Percentiles rank a stretch among this genome's conserved stretches.
Conservation (phyloP, 495 filamentous ascomycete genomes). For the Lophiotrema nucula region DNA sequence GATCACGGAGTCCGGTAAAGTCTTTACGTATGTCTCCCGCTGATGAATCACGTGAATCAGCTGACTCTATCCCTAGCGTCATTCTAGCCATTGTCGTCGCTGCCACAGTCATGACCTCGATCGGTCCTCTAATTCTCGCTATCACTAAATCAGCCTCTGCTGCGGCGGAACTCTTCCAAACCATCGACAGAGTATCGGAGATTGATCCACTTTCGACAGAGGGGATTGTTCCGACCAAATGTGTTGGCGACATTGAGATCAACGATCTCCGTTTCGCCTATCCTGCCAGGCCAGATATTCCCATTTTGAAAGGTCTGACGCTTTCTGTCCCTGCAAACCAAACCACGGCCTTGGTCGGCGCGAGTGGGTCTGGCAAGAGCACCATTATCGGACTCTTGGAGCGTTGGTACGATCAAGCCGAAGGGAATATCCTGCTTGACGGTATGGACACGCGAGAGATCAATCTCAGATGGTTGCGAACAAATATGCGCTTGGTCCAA, state of each 20-base stretch:
- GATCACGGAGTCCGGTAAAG: slow-evolving; percentile 29
- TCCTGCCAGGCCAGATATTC: slow-evolving; percentile 84
- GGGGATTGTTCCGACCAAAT: slow-evolving; percentile 60
- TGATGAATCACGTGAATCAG: neutral
- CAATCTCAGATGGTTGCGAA: slow-evolving; percentile 87
- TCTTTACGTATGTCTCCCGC: slow-evolving; percentile 32
- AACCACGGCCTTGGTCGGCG: slow-evolving; percentile 83
- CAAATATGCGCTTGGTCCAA: slow-evolving; percentile 85
- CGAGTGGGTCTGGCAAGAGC: slow-evolving; percentile 85
- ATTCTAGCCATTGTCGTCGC: slow-evolving; percentile 38
- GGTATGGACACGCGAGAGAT: slow-evolving; percentile 63
- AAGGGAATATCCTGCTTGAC: slow-evolving; percentile 67
- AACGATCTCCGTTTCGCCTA: slow-evolving; percentile 85
- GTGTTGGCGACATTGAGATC: slow-evolving; percentile 76
- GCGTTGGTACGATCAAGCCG: slow-evolving; percentile 69
- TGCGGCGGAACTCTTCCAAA: slow-evolving; percentile 34
- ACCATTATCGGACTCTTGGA: slow-evolving; percentile 90
- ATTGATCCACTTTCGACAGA: slow-evolving; percentile 72
- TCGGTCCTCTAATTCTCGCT: slow-evolving; percentile 30
- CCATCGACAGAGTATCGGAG: slow-evolving; percentile 56
- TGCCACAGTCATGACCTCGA: slow-evolving; percentile 29
- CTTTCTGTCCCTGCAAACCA: slow-evolving; percentile 80
- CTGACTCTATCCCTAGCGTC: slow-evolving; percentile 20
- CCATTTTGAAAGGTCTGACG: slow-evolving; percentile 78
- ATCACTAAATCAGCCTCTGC: slow-evolving; percentile 34